Base-by-base conservation (phyloP, 352 stramenopile genomes). In the Globisporangium spiculum region DNA sequence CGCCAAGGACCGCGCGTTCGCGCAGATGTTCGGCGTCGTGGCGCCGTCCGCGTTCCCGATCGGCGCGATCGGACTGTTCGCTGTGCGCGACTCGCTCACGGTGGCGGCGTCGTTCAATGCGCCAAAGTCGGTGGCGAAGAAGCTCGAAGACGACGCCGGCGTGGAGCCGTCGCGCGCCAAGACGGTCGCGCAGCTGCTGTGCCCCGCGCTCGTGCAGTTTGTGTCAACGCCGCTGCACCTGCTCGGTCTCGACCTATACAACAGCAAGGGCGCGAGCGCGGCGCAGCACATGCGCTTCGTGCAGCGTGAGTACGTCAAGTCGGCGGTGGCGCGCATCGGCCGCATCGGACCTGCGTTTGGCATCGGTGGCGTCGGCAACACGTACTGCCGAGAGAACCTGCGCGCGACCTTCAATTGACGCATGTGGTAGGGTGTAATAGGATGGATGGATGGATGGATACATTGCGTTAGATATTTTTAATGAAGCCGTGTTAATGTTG, bases 1-100 rank as follows among this genome's bases (percentile, higher is more conserved):
- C 60, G 86, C 88, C 68, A 98, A 97, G 70, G 92, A 97, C 66
- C 89, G 86, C 65, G 89, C 88, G n/a, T 97, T 97, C 67, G 89
- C 92, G 46, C 82, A 83, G 41, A 97, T 97, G 92, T 97, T 97
- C 68, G 92, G 92, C 26, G 86, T 93, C 54, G 90, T 91, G 57
- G 81, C 77, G 9, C 88, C 90, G 14, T 73, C 75, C 0, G 75
- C 89, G 41, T 94, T 97, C 58, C 88, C 89, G 10, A 71, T 96
- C 22, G 69, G 77, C 24, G 93, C 90, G 12, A 84, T 97, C 32
- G 86, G 80, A 2, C 75, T 97, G n/a, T 97, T 97, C 60, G 91
- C 88, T 5, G 69, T 96, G 22, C 80, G 91, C 18, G 91, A 97
- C 69, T 91, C 85, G 26, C 72, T 96, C 50, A 97, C 91, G 0